Evolutionary conservation across 257 asterid genomes (phyloP), one percentile per base, ranked within the genome.

Genomic region (Osmanthus fragrans): DNA sequence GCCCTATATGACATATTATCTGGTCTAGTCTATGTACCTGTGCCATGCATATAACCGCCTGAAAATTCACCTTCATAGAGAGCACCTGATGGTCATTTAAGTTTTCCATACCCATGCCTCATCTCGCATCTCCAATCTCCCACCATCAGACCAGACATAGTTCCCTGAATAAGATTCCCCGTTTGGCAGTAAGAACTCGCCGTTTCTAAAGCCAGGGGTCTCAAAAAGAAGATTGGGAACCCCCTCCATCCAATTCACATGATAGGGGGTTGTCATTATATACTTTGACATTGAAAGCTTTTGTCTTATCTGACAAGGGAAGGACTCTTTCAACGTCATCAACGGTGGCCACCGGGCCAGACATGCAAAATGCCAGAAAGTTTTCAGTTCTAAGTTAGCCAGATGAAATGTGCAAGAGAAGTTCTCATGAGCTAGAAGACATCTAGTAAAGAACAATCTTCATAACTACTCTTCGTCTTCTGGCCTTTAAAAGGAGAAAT

Each of bases 81-180:
- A 25, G 27, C 27, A 25, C 27, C 27, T 25, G 27, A 25, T 25
- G 27, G 27, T 0, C 27, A 25, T 25, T 25, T 25, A 25, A 25
- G 27, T 25, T 81, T 95, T 19, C 99, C 99, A 79, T 86, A 77
- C 4, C 98, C 99, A 70, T 88, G 95, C 76, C 91, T 93, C 98
- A 90, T 87, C 87, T 98, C 99, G 70, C 86, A 56, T 82, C 94
- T 87, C 99, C 99, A 95, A 82, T 89, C 97, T 15, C 99, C 99
- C 77, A 80, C 96, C 98, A 83, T 92, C 99, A 3, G 94, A 79
- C 99, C 99, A 96, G 34, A 79, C 73, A 81, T 92, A 93, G 79
- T 79, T 86, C 69, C 97, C 97, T 0, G 87, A 79, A 74, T 90
- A 93, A 56, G 84, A 81, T 58, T 91, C 97, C 65, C 97, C 92